A percentile compares a stretch with the other conserved stretches of the same genome.
phyloP scores from a whole-genome alignment of 768 basidiomycete genomes.

The Candolleomyces aberdarensis region DNA sequence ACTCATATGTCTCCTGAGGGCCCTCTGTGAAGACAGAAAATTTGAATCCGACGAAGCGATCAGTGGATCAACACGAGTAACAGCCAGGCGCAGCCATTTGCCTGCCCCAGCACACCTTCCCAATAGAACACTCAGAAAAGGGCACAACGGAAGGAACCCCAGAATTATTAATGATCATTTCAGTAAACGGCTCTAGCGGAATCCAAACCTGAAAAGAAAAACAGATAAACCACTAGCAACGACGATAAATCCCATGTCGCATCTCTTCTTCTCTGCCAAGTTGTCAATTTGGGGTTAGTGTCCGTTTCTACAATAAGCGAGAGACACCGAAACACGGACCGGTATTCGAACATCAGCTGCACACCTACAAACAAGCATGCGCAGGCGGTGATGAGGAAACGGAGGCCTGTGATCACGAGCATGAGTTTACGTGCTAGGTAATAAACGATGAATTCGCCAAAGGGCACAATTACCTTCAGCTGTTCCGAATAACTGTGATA shows the following conservation, averaged over 20 bases:
- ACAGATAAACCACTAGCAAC: conserved; percentile 31
- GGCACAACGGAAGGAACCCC: too few species aligned
- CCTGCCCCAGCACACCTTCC: too few species aligned
- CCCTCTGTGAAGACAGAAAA: too few species aligned
- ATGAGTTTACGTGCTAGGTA: conserved; percentile 2
- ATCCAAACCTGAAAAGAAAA: background rate
- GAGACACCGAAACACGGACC: conserved; percentile 43
- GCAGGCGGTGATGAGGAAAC: conserved; percentile 60
- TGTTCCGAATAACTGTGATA: conserved; percentile 59
- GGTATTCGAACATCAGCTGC: conserved; percentile 96
- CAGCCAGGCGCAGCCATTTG: too few species aligned
- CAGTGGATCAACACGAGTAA: too few species aligned
- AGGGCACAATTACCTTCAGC: conserved; percentile 49
- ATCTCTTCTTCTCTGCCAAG: conserved; percentile 65
- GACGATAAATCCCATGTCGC: conserved; percentile 55
- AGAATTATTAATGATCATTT: too few species aligned
- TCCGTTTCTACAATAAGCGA: background rate
- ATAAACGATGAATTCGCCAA: background rate
- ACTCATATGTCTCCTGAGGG: too few species aligned
- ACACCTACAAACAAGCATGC: conserved; percentile 73
- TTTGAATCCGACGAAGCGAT: too few species aligned
- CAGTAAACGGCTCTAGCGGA: too few species aligned
- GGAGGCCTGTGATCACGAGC: conserved; percentile 45
- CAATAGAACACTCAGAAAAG: too few species aligned
- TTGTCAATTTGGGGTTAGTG: background rate